phyloP scores from a whole-genome alignment of 305 asterid species.

The Caryopteris hybrid region DNA sequence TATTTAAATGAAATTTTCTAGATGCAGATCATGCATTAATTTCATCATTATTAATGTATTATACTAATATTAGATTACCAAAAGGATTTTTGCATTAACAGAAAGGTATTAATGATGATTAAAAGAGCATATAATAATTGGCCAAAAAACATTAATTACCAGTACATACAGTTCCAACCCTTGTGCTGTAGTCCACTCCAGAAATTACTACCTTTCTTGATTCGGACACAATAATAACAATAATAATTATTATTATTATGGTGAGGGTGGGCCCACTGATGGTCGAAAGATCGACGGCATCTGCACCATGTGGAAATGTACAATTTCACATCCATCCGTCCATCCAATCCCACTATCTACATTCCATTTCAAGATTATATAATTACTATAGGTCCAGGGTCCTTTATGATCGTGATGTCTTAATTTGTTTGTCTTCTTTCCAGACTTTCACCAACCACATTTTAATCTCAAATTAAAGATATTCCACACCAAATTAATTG shows the following conservation, averaged over 20 bases:
- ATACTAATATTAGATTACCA: neutral
- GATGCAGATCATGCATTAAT: neutral
- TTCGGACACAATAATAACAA: neutral
- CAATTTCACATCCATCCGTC: slow-evolving; percentile 18
- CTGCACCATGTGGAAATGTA: slow-evolving; percentile 28
- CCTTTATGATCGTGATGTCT: slow-evolving; percentile 12
- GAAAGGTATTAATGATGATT: slow-evolving; percentile 4
- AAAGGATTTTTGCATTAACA: neutral
- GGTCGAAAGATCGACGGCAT: slow-evolving; percentile 20
- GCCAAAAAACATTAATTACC: neutral
- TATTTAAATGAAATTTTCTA: neutral
- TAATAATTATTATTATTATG: neutral
- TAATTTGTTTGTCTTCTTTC: slow-evolving; percentile 3
- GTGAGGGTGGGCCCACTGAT: neutral
- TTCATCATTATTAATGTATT: neutral
- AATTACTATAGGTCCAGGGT: slow-evolving; percentile 1
- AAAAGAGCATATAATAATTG: neutral
- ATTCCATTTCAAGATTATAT: neutral
- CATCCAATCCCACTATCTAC: slow-evolving; percentile 12
- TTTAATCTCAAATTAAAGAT: neutral
- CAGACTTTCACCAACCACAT: slow-evolving; percentile 20
- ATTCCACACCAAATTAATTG: neutral
- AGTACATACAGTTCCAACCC: neutral
- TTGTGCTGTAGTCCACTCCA: slow-evolving; percentile 20
- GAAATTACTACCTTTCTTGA: neutral